Evolutionary conservation across 2,329 filamentous ascomycete species (phyloP).

Genomic region (Diaporthe vexans): DNA sequence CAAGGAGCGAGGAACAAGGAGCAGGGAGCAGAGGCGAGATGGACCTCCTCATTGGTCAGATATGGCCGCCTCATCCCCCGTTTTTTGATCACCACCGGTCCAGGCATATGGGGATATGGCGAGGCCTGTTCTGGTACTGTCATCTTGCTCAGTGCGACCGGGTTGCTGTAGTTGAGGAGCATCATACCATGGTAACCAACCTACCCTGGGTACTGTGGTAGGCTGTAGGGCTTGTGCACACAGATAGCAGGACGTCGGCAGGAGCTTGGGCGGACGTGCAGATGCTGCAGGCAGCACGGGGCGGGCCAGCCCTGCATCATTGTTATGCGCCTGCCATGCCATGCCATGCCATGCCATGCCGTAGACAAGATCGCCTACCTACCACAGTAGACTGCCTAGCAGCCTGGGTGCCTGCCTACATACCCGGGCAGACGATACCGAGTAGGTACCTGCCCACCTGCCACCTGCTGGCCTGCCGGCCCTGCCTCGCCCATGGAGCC

Average conservation of each 20-base stretch:
- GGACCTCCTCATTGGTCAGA: constrained; percentile 6
- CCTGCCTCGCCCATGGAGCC: background rate
- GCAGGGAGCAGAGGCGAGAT: background rate
- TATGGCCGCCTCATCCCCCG: constrained; percentile 23
- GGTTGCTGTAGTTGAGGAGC: background rate
- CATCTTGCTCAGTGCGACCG: constrained; percentile 26
- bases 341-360: background rate
- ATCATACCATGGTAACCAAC: background rate
- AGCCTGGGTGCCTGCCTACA: too few species aligned
- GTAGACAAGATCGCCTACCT: too few species aligned
- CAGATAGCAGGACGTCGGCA: background rate
- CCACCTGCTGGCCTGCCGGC: constrained; percentile 1
- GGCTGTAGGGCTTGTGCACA: background rate
- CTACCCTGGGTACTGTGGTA: background rate
- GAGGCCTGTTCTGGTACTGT: constrained; percentile 8
- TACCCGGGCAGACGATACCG: too few species aligned
- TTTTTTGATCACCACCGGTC: constrained; percentile 1
- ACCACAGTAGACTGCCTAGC: too few species aligned
- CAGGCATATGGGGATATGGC: background rate
- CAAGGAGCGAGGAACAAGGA: background rate
- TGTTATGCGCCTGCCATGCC: constrained; percentile 23
- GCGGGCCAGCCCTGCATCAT: constrained; percentile 26
- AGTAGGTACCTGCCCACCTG: background rate
- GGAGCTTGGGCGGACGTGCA: background rate
- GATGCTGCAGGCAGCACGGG: constrained; percentile 12